Conservation (phyloP, 2,329 filamentous ascomycete genomes). For the Lasiodiplodia gonubiensis region DNA sequence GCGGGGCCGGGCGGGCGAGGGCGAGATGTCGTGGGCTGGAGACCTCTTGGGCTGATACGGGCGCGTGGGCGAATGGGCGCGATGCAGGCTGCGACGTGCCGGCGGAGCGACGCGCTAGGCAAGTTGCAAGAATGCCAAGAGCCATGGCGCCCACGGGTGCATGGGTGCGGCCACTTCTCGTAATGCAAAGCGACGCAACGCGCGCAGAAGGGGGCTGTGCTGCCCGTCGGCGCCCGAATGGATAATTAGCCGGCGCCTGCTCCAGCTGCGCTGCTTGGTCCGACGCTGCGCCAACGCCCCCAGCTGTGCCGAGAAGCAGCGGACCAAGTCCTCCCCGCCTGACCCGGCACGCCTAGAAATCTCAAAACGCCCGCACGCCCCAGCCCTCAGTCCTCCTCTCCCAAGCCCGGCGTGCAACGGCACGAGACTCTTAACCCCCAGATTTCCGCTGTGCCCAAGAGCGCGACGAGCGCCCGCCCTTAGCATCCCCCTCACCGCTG, state of each 20-base stretch:
- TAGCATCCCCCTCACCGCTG: background rate
- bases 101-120: slow-evolving; percentile 27
- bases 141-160: slow-evolving; percentile 26
- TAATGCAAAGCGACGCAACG: slow-evolving; percentile 27
- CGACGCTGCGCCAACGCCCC: slow-evolving; percentile 20
- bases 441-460: slow-evolving; percentile 14
- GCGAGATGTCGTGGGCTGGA: background rate
- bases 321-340: slow-evolving; percentile 31
- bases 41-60: background rate
- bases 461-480: slow-evolving; percentile 11
- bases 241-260: slow-evolving; percentile 29
- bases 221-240: slow-evolving; percentile 24
- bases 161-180: slow-evolving; percentile 27
- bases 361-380: slow-evolving; percentile 29
- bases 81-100: slow-evolving; percentile 10
- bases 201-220: slow-evolving; percentile 29
- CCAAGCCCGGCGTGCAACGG: slow-evolving; percentile 24
- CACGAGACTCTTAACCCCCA: slow-evolving; percentile 25
- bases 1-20: background rate
- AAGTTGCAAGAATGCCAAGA: slow-evolving; percentile 29
- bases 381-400: slow-evolving; percentile 24
- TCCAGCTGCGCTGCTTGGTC: slow-evolving; percentile 17
- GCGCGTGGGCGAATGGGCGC: slow-evolving; percentile 18
- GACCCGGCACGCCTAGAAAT: slow-evolving; percentile 29
- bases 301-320: slow-evolving; percentile 27